Evolutionary conservation across 208 protist species (phyloP).

Genomic region (Leishmania major): DNA sequence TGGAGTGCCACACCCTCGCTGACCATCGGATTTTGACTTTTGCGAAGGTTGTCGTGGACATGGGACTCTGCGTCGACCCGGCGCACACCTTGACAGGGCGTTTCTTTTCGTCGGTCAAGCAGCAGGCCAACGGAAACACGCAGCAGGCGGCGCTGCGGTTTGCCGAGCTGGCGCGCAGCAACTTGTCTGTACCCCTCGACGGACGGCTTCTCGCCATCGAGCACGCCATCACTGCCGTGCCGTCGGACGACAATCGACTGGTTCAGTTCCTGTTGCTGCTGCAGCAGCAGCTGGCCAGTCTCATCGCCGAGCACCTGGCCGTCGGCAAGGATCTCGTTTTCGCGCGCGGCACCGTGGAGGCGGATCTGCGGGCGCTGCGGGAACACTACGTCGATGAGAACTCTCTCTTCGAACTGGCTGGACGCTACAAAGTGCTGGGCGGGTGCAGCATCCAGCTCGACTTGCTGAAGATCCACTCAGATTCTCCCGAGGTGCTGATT

Average conservation of each 20-base stretch:
- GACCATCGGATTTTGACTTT: conserved; percentile 62
- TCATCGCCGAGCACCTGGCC: conserved; percentile 40
- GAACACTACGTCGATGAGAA: conserved; percentile 58
- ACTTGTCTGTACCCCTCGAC: conserved; percentile 39
- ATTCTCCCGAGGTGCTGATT: conserved; percentile 48
- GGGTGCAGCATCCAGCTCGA: conserved; percentile 85
- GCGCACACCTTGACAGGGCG: conserved; percentile 53
- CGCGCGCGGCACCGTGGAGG: conserved; percentile 26
- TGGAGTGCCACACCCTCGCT: conserved; percentile 64
- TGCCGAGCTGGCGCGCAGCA: conserved; percentile 56
- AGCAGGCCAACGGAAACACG: conserved; percentile 29
- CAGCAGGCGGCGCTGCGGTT: conserved; percentile 59
- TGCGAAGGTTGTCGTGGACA: conserved; percentile 54
- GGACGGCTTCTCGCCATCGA: conserved; percentile 54
- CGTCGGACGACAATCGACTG: conserved; percentile 43
- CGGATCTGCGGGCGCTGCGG: conserved; percentile 48
- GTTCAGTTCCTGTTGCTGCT: conserved; percentile 72
- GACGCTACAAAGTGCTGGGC: conserved; percentile 59
- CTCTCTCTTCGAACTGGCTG: conserved; percentile 69
- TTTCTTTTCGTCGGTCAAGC: conserved; percentile 65
- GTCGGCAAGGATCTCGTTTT: conserved; percentile 32
- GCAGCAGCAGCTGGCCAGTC: conserved; percentile 63
- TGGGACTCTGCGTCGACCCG: conserved; percentile 41
- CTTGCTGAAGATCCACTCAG: conserved; percentile 72
- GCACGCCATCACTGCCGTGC: conserved; percentile 42